Conservation (phyloP, 2,329 filamentous ascomycete species). For the Nemania sp. region DNA sequence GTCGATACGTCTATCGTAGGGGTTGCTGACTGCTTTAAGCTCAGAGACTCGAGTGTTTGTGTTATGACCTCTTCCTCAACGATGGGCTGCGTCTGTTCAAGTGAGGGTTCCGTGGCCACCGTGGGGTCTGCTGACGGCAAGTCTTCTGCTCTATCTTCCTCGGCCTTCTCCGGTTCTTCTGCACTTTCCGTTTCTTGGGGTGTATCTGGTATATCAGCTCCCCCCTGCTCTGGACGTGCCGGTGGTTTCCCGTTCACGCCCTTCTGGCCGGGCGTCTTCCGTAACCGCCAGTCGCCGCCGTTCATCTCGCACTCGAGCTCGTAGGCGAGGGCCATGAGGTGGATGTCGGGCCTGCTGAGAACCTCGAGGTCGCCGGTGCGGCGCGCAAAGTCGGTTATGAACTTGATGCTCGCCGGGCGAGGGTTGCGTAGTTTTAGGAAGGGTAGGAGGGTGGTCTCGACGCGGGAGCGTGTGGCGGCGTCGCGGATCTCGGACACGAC, state of each 20-base stretch:
- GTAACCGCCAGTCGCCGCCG: slow-evolving; percentile 83
- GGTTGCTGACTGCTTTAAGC: slow-evolving; percentile 29
- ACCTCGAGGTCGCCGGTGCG: slow-evolving; percentile 89
- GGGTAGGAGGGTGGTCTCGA: slow-evolving; percentile 83
- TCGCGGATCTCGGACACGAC: slow-evolving; percentile 90
- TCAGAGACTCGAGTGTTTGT: slow-evolving; percentile 34
- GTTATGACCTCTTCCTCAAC: slow-evolving; percentile 33
- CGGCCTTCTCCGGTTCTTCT: slow-evolving; percentile 8
- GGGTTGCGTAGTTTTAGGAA: slow-evolving; percentile 82
- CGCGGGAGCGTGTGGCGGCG: slow-evolving; percentile 74
- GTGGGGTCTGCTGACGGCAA: not conserved
- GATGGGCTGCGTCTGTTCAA: slow-evolving; percentile 21
- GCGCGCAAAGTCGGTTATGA: slow-evolving; percentile 82
- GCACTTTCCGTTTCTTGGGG: not conserved
- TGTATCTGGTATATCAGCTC: slow-evolving; percentile 32
- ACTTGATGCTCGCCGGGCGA: slow-evolving; percentile 73
- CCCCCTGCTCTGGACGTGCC: slow-evolving; percentile 47
- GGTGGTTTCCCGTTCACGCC: slow-evolving; percentile 71
- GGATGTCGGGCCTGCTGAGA: slow-evolving; percentile 85
- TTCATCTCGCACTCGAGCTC: slow-evolving; percentile 93
- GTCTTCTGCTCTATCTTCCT: slow-evolving; percentile 21
- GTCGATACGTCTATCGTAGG: slow-evolving; percentile 27
- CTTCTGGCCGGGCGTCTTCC: slow-evolving; percentile 80
- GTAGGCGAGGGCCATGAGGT: slow-evolving; percentile 87
- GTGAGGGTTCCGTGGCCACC: not conserved